Conservation (phyloP, 2,329 filamentous ascomycete species). For the Pyrenophora graminea region DNA sequence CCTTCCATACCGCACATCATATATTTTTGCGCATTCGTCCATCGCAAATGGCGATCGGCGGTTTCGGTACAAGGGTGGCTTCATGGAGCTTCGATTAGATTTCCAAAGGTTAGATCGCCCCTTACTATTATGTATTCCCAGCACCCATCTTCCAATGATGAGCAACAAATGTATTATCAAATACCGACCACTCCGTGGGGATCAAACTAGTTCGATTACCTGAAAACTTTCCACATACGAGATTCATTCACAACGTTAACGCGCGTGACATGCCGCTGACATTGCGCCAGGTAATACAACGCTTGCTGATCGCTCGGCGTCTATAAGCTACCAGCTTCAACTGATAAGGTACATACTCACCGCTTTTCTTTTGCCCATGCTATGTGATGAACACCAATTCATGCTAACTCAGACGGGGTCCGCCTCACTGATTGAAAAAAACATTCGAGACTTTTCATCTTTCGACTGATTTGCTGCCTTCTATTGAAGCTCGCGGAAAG, state of each 20-base stretch:
- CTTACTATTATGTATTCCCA: background rate
- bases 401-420: conserved; percentile 47
- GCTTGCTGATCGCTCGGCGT: background rate
- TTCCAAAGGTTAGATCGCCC: conserved; percentile 22
- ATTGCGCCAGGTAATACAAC: conserved; percentile 8
- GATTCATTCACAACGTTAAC: conserved; percentile 1
- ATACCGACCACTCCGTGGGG: conserved; percentile 45
- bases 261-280: conserved; percentile 16
- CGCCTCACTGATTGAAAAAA: conserved; percentile 41
- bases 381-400: conserved; percentile 44
- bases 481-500: background rate
- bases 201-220: conserved; percentile 48
- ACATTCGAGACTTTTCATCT: conserved; percentile 47
- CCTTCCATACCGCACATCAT: background rate
- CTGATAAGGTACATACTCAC: conserved; percentile 16
- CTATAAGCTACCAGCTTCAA: background rate
- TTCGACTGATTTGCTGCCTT: conserved; percentile 40
- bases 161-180: conserved; percentile 48
- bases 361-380: conserved; percentile 14
- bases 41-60: conserved; percentile 1
- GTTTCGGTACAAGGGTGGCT: conserved; percentile 3
- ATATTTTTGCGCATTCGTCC: conserved; percentile 1
- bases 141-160: conserved; percentile 34
- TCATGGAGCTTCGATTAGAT: conserved; percentile 20
- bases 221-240: conserved; percentile 26